Conservation (phyloP, 345 rosid species). For the Limnanthes douglasii region DNA sequence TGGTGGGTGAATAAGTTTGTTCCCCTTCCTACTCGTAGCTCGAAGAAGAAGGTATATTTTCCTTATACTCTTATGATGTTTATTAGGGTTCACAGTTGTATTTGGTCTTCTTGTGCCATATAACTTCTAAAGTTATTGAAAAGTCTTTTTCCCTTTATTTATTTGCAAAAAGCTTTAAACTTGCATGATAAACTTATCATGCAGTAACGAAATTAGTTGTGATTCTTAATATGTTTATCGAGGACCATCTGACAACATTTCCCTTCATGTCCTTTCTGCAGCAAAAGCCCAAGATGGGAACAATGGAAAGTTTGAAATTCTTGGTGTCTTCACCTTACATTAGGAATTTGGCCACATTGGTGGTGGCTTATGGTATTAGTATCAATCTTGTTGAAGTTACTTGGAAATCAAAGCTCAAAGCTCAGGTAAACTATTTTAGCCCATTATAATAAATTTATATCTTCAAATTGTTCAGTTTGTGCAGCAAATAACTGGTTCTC, state of each 20-base stretch:
- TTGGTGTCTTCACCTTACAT: constrained; percentile 80
- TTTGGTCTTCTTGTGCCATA: background rate
- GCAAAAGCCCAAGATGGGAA: constrained; percentile 87
- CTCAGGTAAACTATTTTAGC: constrained; percentile 53
- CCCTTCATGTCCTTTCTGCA: constrained; percentile 16
- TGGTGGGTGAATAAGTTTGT: constrained; percentile 89
- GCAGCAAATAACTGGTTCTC: constrained; percentile 1
- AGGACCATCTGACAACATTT: constrained; percentile 1
- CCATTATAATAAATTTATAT: background rate
- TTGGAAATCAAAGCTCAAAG: constrained; percentile 98
- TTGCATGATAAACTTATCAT: background rate
- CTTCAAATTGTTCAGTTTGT: background rate
- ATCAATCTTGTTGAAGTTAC: constrained; percentile 97
- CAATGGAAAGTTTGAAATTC: constrained; percentile 96
- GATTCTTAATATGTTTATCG: background rate
- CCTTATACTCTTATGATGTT: background rate
- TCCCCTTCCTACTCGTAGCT: constrained; percentile 78
- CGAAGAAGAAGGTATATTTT: constrained; percentile 80
- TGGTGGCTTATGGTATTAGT: constrained; percentile 97
- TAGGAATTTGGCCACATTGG: constrained; percentile 90
- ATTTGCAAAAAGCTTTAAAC: no score
- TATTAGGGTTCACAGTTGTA: background rate
- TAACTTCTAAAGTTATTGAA: no score
- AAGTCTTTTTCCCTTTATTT: no score
- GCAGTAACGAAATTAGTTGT: background rate